These are phyloP conservation scores for Neurospora hispaniola DNA, from an alignment of 495 filamentous ascomycete genomes.

Conservation along the genomic window DNA sequence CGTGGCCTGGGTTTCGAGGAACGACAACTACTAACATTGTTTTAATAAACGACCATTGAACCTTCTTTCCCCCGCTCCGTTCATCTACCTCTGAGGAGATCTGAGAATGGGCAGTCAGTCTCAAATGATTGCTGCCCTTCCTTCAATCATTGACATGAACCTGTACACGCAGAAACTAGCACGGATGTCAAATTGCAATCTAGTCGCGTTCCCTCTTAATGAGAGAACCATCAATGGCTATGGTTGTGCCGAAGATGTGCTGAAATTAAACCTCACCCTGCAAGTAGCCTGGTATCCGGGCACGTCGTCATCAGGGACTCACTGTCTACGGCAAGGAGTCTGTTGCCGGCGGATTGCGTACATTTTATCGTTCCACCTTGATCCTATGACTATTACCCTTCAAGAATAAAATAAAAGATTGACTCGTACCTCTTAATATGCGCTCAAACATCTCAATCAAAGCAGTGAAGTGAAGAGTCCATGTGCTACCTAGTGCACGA, in stretches of 20 bases:
- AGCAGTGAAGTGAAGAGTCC: neutral
- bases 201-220: constrained; percentile 38
- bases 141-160: neutral
- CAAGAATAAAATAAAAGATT: neutral
- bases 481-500: neutral
- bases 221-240: constrained; percentile 51
- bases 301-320: constrained; percentile 16
- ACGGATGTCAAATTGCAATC: constrained; percentile 99
- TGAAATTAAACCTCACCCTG: constrained; percentile 35
- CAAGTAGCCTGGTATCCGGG: constrained; percentile 32
- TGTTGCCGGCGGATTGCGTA: constrained; percentile 24
- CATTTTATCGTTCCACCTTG: constrained; percentile 6
- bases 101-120: neutral
- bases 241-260: constrained; percentile 82
- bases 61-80: neutral
- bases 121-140: neutral
- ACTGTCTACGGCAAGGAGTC: constrained; percentile 1
- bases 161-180: constrained; percentile 37
- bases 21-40: constrained; percentile 3
- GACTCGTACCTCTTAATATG: neutral
- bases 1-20: neutral
- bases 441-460: neutral
- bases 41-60: constrained; percentile 3
- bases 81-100: neutral
- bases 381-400: neutral